These are phyloP conservation scores for Boletus subcaerulescens DNA, from an alignment of 768 basidiomycete species.

Conservation along the genomic window DNA sequence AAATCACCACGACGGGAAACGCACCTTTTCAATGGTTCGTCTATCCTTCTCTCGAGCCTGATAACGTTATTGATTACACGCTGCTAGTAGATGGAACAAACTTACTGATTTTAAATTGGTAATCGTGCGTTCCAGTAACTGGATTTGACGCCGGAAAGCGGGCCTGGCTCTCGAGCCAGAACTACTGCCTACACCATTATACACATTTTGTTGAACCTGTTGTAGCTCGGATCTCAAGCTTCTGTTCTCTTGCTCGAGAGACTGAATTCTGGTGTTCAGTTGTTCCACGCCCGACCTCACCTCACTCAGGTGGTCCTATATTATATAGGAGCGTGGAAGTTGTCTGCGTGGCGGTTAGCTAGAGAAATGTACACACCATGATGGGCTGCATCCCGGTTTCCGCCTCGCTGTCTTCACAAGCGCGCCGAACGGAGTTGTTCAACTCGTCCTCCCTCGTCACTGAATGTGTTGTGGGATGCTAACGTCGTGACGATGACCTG, in stretches of 20 bases:
- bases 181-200: neutral
- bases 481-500: too few relatives aligned
- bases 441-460: neutral
- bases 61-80: neutral
- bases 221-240: slow-evolving; percentile 3
- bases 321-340: neutral
- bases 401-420: neutral
- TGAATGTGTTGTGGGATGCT: neutral
- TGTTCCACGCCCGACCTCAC: slow-evolving; percentile 8
- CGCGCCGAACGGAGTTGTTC: neutral
- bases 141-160: slow-evolving; percentile 7
- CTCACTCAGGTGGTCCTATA: slow-evolving; percentile 10
- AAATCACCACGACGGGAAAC: neutral
- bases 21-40: slow-evolving; percentile 15
- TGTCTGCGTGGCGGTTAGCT: neutral
- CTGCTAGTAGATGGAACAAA: neutral
- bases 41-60: slow-evolving; percentile 13
- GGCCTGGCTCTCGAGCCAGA: neutral
- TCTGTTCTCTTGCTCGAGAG: slow-evolving; percentile 8
- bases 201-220: neutral
- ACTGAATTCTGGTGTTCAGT: slow-evolving; percentile 6
- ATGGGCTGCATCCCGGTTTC: neutral
- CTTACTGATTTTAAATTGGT: slow-evolving; percentile 2
- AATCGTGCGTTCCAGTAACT: slow-evolving; percentile 6
- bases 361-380: slow-evolving; percentile 7